phyloP scores from a whole-genome alignment of 768 basidiomycete genomes.

The Boletus pseudopeckii region DNA sequence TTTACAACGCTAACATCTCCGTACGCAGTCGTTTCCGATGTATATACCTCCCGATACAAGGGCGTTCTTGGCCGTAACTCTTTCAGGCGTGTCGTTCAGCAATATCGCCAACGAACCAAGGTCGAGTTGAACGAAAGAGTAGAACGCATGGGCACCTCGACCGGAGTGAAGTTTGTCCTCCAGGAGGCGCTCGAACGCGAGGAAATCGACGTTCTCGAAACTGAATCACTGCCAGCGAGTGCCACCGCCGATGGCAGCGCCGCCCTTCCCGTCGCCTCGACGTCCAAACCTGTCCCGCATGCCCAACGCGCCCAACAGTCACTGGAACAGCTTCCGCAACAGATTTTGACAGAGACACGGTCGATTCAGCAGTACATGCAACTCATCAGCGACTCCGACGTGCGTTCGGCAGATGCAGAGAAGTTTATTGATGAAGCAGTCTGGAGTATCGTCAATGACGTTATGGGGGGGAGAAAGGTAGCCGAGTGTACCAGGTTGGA shows the following conservation, averaged over 20 bases:
- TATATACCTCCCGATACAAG: slow-evolving; percentile 64
- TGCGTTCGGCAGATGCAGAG: slow-evolving; percentile 4
- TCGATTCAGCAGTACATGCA: slow-evolving; percentile 42
- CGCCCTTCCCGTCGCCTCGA: not conserved
- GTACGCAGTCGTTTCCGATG: slow-evolving; percentile 57
- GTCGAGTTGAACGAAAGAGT: slow-evolving; percentile 14
- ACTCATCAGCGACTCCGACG: slow-evolving; percentile 23
- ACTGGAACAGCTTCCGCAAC: slow-evolving; percentile 38
- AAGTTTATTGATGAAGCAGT: slow-evolving; percentile 20
- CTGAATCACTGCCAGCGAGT: not conserved
- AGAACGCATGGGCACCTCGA: slow-evolving; percentile 2
- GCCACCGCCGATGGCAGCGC: not conserved
- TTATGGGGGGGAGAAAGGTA: slow-evolving; percentile 33
- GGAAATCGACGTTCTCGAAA: not conserved
- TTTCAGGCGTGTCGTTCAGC: slow-evolving; percentile 45
- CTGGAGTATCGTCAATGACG: slow-evolving; percentile 39
- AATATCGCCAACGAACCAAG: slow-evolving; percentile 36
- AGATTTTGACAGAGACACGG: slow-evolving; percentile 36
- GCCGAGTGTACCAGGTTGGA: slow-evolving; percentile 36
- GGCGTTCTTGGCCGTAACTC: slow-evolving; percentile 44
- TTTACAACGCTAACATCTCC: not conserved
- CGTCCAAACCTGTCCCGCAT: slow-evolving; percentile 2
- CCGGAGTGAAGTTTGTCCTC: not conserved
- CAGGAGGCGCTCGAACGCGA: not conserved
- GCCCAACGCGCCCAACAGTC: slow-evolving; percentile 24